These are phyloP conservation scores for Fragilaria crotonensis DNA, from an alignment of 108 stramenopile genomes.

Conservation along the genomic window DNA sequence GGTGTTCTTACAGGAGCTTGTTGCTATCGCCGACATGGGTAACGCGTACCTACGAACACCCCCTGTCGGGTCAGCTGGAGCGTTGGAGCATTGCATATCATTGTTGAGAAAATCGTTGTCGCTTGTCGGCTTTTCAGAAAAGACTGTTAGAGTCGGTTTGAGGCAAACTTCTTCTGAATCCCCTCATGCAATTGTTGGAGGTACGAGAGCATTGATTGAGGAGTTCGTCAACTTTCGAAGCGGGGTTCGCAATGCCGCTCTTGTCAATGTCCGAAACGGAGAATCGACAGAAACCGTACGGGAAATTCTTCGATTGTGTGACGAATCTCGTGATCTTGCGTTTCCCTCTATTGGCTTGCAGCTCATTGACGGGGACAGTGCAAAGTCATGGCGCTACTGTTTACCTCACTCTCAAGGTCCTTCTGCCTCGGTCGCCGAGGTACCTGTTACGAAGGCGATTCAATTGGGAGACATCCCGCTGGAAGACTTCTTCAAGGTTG, in stretches of 20 bases:
- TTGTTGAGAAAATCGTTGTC: slow-evolving; percentile 35
- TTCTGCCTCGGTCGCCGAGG: not conserved
- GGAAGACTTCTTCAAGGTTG: slow-evolving; percentile 33
- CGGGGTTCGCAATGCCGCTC: slow-evolving; percentile 38
- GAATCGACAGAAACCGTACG: slow-evolving; percentile 14
- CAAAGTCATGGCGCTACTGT: not conserved
- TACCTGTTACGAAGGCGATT: no score
- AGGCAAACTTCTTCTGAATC: no score
- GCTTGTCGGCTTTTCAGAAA: slow-evolving; percentile 62
- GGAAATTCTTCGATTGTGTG: slow-evolving; percentile 50
- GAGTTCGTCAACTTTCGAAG: slow-evolving; percentile 53
- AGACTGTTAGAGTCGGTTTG: slow-evolving; percentile 51
- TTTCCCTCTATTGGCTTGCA: slow-evolving; percentile 58
- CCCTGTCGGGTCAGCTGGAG: slow-evolving; percentile 24
- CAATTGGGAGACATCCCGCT: slow-evolving; percentile 22
- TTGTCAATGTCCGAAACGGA: slow-evolving; percentile 23
- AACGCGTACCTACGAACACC: slow-evolving; percentile 16
- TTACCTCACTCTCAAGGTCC: not conserved
- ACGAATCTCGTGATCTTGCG: slow-evolving; percentile 53
- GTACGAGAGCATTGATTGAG: no score
- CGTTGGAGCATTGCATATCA: slow-evolving; percentile 28
- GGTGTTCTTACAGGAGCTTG: slow-evolving; percentile 40
- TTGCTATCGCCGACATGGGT: slow-evolving; percentile 40
- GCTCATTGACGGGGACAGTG: slow-evolving; percentile 11
- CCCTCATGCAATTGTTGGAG: no score